phyloP scores from a whole-genome alignment of 139 green algal genomes.

The Chlorella sorokiniana region DNA sequence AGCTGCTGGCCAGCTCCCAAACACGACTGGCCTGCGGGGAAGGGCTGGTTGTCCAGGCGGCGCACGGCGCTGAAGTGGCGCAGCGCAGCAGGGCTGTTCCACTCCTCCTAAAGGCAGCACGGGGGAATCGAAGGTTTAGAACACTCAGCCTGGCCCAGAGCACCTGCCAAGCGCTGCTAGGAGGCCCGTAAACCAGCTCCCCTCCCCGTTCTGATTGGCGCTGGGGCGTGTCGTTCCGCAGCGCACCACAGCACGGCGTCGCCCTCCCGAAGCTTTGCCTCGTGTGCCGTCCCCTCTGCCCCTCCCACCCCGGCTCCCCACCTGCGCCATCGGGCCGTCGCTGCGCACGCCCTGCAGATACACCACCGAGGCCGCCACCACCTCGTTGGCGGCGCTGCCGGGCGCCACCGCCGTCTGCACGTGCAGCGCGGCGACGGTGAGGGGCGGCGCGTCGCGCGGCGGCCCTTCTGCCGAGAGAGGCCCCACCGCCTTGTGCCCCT shows the following conservation, averaged over 20 bases:
- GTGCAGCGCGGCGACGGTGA: slow-evolving; percentile 86
- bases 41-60: slow-evolving; percentile 80
- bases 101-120: slow-evolving; percentile 59
- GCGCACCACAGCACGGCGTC: not conserved
- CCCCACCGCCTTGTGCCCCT: slow-evolving; percentile 65
- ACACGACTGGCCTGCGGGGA: slow-evolving; percentile 74
- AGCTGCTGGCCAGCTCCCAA: too few species aligned
- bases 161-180: too few species aligned
- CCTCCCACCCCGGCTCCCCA: slow-evolving; percentile 19
- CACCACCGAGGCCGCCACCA: slow-evolving; percentile 81
- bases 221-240: not conserved
- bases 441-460: slow-evolving; percentile 62
- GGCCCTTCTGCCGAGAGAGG: not conserved
- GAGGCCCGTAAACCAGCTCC: too few species aligned
- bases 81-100: slow-evolving; percentile 67
- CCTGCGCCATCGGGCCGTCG: slow-evolving; percentile 40
- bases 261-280: too few species aligned
- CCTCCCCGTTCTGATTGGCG: too few species aligned
- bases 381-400: slow-evolving; percentile 71
- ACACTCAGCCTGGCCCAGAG: too few species aligned
- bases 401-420: slow-evolving; percentile 87
- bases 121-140: slow-evolving; percentile 25
- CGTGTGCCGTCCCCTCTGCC: too few species aligned
- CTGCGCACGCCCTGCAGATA: slow-evolving; percentile 53
- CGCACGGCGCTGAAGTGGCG: slow-evolving; percentile 87